Evolutionary conservation across 495 filamentous ascomycete species (phyloP).

Genomic region (Aspergillus avenaceus): DNA sequence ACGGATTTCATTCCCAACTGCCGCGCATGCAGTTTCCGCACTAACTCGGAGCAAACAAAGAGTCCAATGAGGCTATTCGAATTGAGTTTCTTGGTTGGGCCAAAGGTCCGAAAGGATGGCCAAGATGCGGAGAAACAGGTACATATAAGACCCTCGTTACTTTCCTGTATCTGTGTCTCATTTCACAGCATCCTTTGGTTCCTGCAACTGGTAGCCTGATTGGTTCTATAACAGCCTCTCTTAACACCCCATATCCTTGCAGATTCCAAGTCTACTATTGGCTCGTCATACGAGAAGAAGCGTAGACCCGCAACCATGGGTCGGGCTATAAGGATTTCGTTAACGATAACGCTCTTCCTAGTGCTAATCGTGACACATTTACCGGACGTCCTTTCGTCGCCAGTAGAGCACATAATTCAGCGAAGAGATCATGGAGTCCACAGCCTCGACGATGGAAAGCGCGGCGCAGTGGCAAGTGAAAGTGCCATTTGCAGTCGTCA

Average conservation of each 20-base stretch:
- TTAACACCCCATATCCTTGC: background rate
- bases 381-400: slow-evolving; percentile 19
- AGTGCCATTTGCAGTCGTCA: slow-evolving; percentile 70
- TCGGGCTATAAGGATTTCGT: slow-evolving; percentile 12
- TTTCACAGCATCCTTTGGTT: background rate
- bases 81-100: background rate
- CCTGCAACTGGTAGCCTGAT: slow-evolving; percentile 1
- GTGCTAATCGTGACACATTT: slow-evolving; percentile 21
- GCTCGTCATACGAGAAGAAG: background rate
- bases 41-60: background rate
- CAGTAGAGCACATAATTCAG: slow-evolving; percentile 14
- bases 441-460: slow-evolving; percentile 30
- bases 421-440: background rate
- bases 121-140: slow-evolving; percentile 38
- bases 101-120: background rate
- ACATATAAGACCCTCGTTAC: slow-evolving; percentile 6
- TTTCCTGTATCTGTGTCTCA: background rate
- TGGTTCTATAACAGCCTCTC: slow-evolving; percentile 5
- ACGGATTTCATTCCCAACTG: background rate
- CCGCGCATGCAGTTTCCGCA: background rate
- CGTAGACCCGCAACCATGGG: slow-evolving; percentile 6
- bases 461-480: slow-evolving; percentile 79
- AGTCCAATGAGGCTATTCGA: background rate
- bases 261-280: background rate
- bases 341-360: slow-evolving; percentile 18